phyloP scores from a whole-genome alignment of 2,329 filamentous ascomycete species.

The Diatrype stigma region DNA sequence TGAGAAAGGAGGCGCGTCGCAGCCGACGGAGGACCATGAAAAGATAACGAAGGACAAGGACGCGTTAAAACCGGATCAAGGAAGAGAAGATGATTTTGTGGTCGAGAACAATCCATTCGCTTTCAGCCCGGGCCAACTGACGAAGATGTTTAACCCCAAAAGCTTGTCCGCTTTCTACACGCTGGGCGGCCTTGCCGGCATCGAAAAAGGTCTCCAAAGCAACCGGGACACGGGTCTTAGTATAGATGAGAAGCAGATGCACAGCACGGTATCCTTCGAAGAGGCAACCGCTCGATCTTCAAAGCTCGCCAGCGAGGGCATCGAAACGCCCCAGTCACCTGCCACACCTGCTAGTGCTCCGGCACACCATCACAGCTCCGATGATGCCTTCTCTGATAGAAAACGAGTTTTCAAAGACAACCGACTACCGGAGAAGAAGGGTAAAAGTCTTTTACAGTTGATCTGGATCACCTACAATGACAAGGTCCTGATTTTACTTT shows the following conservation, averaged over 20 bases:
- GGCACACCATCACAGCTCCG: constrained; percentile 7
- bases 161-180: constrained; percentile 76
- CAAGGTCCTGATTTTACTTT: constrained; percentile 72
- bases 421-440: constrained; percentile 67
- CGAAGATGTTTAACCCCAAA: constrained; percentile 87
- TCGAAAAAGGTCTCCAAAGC: constrained; percentile 74
- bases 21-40: constrained; percentile 37
- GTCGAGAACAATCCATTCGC: constrained; percentile 81
- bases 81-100: constrained; percentile 70
- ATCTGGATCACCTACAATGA: constrained; percentile 85
- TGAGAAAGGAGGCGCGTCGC: constrained; percentile 27
- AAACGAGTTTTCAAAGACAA: constrained; percentile 71
- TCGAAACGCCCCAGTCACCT: constrained; percentile 16
- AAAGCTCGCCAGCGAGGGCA: constrained; percentile 31
- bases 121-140: constrained; percentile 76
- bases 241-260: constrained; percentile 64
- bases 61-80: constrained; percentile 71
- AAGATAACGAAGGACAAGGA: constrained; percentile 61
- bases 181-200: constrained; percentile 70
- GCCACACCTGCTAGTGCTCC: constrained; percentile 11
- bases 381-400: constrained; percentile 54
- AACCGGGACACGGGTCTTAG: constrained; percentile 72
- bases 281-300: constrained; percentile 50
- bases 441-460: constrained; percentile 66
- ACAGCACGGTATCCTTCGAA: constrained; percentile 66